A percentile compares a stretch with the other conserved stretches of the same genome.
Evolutionary conservation across 108 stramenopile genomes (phyloP).

Genomic region (Cyclotella baltica): DNA sequence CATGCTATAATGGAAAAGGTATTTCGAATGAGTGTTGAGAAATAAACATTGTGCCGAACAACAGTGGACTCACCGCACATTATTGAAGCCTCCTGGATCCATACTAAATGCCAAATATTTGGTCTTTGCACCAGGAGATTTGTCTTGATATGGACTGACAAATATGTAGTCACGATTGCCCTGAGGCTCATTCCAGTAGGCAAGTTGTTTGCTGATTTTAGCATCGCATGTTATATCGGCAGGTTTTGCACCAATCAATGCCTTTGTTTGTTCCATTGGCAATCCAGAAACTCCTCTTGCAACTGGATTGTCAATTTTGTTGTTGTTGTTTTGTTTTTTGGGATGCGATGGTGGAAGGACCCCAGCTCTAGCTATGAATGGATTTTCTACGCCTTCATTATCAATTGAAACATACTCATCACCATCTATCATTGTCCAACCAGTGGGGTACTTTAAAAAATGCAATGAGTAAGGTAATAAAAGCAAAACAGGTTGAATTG

Average conservation of each 20-base stretch:
- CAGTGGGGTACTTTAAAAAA: conserved; percentile 57
- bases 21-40: not conserved
- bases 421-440: conserved; percentile 78
- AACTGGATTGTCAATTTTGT: not conserved
- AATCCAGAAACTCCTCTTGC: conserved; percentile 23
- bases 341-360: too few species aligned
- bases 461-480: not conserved
- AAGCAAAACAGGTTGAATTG: not conserved
- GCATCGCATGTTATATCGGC: conserved; percentile 61
- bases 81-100: conserved; percentile 12
- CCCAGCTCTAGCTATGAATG: conserved; percentile 26
- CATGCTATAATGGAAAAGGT: conserved; percentile 71
- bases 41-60: not conserved
- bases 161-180: conserved; percentile 57
- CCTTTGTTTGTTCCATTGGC: conserved; percentile 24
- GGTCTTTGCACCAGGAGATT: conserved; percentile 34
- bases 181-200: conserved; percentile 75
- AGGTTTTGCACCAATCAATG: conserved; percentile 12
- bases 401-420: conserved; percentile 71
- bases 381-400: conserved; percentile 31
- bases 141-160: conserved; percentile 43
- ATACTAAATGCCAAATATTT: conserved; percentile 18
- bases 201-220: conserved; percentile 60
- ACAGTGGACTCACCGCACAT: not conserved
- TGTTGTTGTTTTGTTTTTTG: not conserved